Conservation (phyloP, 768 basidiomycete species). For the Macrocybe gigantea region DNA sequence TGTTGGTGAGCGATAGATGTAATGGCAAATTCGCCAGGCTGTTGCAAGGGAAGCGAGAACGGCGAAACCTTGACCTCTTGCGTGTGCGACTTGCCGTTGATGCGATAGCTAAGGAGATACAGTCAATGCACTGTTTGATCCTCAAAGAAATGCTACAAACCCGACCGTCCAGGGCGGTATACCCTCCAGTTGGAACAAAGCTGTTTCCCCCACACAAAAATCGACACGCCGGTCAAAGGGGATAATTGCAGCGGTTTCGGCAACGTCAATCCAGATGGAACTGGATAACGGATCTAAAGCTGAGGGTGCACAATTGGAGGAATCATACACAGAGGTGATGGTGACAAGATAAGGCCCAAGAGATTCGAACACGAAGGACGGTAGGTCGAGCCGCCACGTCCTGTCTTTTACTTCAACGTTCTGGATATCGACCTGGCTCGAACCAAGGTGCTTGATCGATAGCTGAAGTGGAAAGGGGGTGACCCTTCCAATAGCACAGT, state of each 20-base stretch:
- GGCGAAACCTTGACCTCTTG: conserved; percentile 77
- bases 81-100: conserved; percentile 68
- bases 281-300: conserved; percentile 53
- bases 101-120: conserved; percentile 56
- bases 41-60: conserved; percentile 80
- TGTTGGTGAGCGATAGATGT: conserved; percentile 89
- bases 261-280: conserved; percentile 86
- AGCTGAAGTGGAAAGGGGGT: conserved; percentile 80
- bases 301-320: conserved; percentile 76
- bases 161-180: conserved; percentile 89
- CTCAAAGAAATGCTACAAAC: conserved; percentile 32
- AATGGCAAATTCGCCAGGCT: conserved; percentile 79
- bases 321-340: conserved; percentile 75
- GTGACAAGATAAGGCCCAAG: conserved; percentile 78
- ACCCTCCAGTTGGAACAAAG: conserved; percentile 92
- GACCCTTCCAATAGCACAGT: conserved; percentile 70
- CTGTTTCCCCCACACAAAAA: conserved; percentile 84
- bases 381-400: conserved; percentile 69
- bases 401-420: conserved; percentile 42
- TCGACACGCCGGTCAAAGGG: conserved; percentile 75
- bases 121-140: conserved; percentile 4
- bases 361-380: conserved; percentile 66
- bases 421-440: conserved; percentile 56
- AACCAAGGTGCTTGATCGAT: conserved; percentile 69
- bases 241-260: conserved; percentile 90